Evolutionary conservation across 2,329 filamentous ascomycete species (phyloP), one percentile per base, ranked within the genome.

Genomic region (Hypoxylon sp.): DNA sequence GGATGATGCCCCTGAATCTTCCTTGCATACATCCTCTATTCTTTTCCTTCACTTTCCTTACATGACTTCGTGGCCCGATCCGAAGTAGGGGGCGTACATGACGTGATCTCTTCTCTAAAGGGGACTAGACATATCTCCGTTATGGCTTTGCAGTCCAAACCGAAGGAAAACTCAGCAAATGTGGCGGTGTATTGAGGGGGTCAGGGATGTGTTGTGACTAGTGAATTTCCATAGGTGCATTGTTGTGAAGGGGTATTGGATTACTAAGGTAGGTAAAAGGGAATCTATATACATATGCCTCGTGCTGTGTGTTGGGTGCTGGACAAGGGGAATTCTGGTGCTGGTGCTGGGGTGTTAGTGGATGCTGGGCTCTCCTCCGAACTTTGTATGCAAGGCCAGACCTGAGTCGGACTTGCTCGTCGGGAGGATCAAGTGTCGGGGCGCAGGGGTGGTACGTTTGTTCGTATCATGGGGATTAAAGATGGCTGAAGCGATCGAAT

Each of bases 31-130:
- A 54, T 71, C 70, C 70, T 72, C 68, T 68, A 63, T 69, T 72
- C 56, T 61, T 54, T 67, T 70, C 68, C 70, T 68, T 50, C 67
- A 65, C 65, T 71, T 68, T 74, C 71, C 73, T 77, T 79, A 79
- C 77, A 79, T 79, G 77, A 79, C 70, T 79, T 78, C 77, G 75
- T 79, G 74, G 73, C 75, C 77, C 74, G 72, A 71, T 64, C 61
- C 50, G 57, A 63, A 39, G 57, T 64, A 64, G 54, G 73, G 76
- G 76, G 75, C 72, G 72, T 79, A 78, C 77, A 79, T 77, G 76
- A 78, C 69, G 71, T 77, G 70, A 74, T 77, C 75, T 77, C 75
- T 78, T 78, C 73, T 79, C 75, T 78, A 78, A 76, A 74, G 70
- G 73, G 65, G 39, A 70, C 65, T 69, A 68, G 68, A 67, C 73